A percentile compares a stretch with the other conserved stretches of the same genome.
Conservation (phyloP, 2,329 filamentous ascomycete genomes). For the Lachnellula arida region DNA sequence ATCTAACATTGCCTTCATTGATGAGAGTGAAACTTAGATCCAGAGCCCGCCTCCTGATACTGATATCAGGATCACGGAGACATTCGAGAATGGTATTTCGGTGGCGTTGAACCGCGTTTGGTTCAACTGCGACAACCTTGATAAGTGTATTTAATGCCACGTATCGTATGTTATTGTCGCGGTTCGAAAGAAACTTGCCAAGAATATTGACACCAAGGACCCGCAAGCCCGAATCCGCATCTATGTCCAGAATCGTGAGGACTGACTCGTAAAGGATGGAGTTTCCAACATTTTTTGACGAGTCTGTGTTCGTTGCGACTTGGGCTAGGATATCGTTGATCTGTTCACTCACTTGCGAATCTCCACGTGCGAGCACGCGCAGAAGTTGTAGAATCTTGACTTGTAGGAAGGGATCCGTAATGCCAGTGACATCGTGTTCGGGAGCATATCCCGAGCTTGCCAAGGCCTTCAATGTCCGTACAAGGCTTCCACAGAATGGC, state of each 20-base stretch:
- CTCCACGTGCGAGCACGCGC: constrained; percentile 79
- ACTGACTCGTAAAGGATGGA: constrained; percentile 97
- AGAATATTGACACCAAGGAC: constrained; percentile 97
- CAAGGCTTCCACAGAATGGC: constrained; percentile 75
- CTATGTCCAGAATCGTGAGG: constrained; percentile 93
- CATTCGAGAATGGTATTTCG: constrained; percentile 97
- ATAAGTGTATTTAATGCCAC: constrained; percentile 95
- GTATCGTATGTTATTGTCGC: constrained; percentile 98
- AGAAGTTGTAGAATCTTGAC: constrained; percentile 90
- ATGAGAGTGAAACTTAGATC: constrained; percentile 98
- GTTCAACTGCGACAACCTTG: constrained; percentile 96
- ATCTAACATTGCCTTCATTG: constrained; percentile 92
- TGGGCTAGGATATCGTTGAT: constrained; percentile 98
- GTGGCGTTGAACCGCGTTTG: constrained; percentile 94
- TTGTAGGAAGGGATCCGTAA: constrained; percentile 95
- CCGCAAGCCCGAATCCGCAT: constrained; percentile 89
- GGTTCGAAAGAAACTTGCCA: constrained; percentile 96
- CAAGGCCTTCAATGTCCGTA: constrained; percentile 85
- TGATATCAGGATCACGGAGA: constrained; percentile 93
- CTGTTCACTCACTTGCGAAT: constrained; percentile 84
- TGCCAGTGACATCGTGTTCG: constrained; percentile 96
- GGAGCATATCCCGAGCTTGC: constrained; percentile 95
- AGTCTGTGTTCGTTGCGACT: constrained; percentile 96
- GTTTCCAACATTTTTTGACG: constrained; percentile 97
- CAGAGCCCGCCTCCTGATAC: constrained; percentile 89